A percentile compares a stretch with the other conserved stretches of the same genome.
Evolutionary conservation across 202 grass and related monocot species (phyloP).

Genomic region (Carex sylvatica): DNA sequence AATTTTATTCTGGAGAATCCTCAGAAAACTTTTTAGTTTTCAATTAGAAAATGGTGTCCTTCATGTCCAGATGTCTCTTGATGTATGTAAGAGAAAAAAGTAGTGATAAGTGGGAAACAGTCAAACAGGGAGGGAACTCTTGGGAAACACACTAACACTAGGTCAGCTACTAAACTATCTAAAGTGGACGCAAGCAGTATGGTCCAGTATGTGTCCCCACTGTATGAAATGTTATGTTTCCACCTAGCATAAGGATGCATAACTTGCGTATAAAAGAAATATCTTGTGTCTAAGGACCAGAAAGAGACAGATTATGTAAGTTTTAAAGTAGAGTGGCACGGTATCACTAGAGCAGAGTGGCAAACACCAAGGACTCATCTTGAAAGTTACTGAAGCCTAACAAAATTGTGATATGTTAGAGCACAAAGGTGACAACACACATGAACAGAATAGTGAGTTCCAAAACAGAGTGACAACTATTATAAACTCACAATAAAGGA

Average conservation of each 20-base stretch:
- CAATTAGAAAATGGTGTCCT: not conserved
- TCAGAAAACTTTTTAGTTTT: not conserved
- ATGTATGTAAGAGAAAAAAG: not conserved
- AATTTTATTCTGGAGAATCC: not conserved
- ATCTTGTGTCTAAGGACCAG: not conserved
- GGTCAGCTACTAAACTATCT: not conserved
- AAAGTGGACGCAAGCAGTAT: not conserved
- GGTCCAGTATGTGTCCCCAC: not conserved
- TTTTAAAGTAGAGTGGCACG: conserved; percentile 8
- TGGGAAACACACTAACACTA: not conserved
- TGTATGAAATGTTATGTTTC: not conserved
- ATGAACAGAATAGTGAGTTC: not conserved
- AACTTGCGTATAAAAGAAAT: not conserved
- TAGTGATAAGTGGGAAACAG: not conserved
- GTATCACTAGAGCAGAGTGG: not conserved
- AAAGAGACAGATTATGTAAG: not conserved
- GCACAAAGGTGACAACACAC: not conserved
- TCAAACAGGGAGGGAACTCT: not conserved
- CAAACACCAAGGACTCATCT: not conserved
- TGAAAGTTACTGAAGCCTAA: not conserved
- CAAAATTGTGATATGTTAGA: not conserved
- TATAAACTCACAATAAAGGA: not conserved
- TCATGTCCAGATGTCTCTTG: not conserved
- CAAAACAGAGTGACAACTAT: not conserved
- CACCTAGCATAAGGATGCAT: not conserved